A percentile compares a stretch with the other conserved stretches of the same genome.
These are phyloP conservation scores for Euphorbia pulcherrima DNA, from an alignment of 345 rosid genomes.

Conservation along the genomic window DNA sequence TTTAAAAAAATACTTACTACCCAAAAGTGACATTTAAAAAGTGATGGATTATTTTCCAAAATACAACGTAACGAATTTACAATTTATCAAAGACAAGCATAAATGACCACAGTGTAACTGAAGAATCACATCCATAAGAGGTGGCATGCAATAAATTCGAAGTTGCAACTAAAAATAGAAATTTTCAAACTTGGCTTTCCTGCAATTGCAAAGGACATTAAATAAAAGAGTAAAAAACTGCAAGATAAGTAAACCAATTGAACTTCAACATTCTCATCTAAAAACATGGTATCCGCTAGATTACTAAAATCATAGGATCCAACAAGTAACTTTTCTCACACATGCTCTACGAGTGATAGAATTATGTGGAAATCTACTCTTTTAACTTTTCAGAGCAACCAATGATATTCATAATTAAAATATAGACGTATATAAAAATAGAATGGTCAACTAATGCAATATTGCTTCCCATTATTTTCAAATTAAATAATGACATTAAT, in stretches of 20 bases:
- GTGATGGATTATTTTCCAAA: too few relatives aligned
- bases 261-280: neutral
- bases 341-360: neutral
- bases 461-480: neutral
- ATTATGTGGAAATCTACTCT: neutral
- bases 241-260: neutral
- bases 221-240: neutral
- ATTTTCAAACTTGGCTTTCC: neutral
- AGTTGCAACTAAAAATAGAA: too few relatives aligned
- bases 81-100: too few relatives aligned
- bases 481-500: neutral
- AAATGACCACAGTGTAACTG: neutral
- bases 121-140: neutral
- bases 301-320: neutral
- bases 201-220: neutral
- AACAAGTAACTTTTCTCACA: neutral
- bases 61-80: too few relatives aligned
- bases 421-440: neutral
- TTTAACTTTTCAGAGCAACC: neutral
- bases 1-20: too few relatives aligned
- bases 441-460: slow-evolving; percentile 1
- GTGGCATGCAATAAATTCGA: neutral
- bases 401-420: neutral
- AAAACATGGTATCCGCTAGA: neutral
- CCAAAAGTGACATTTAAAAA: too few relatives aligned